Evolutionary conservation across 106 monocot species (phyloP), one percentile per base, ranked within the genome.

Genomic region (Acanthochlamys bracteata): DNA sequence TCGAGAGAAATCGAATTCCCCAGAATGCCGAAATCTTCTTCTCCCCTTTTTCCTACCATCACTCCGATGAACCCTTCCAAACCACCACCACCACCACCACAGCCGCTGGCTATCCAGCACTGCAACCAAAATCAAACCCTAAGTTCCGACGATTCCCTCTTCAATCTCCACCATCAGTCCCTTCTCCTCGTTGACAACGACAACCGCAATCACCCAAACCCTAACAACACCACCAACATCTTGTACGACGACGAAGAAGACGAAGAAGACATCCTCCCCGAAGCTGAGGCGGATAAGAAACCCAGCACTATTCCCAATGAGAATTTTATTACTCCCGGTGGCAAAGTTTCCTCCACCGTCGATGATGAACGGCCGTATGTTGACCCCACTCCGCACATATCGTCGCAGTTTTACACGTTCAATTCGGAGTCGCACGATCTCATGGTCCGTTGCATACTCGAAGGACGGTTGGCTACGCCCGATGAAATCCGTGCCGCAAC

Each of bases 381-480:
- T 39, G 83, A 88, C 69, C 80, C 88, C 8, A 47, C 77, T 16
- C 83, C 88, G 12, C 88, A 88, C 25, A 55, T 88, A 41, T 88
- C 88, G 26, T 80, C 88, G 27, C 88, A 88, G 54, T 88, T 88
- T 39, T 88, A 88, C 75, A 88, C 88, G 43, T 88, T 88, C 57
- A 88, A 80, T 69, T 17, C 54, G 10, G 75, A 75, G 4, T 83
- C 83, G 43, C 83, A 88, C 47, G 53, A 71, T 27, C 64, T 88
- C 27, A 88, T 88, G 88, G 69, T 88, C 11, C 74, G 75, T 26
- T 88, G 88, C 69, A 78, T 88, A 61, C 71, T 83, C 24, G 88
- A 83, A 42, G 52, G 74, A 21, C 76, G 88, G 16, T 54, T 75
- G 17, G 88, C 88, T 0, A 39, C 83, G 20, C 58, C 80, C 0